Evolutionary conservation across 169 alveolate species (phyloP).

Genomic region (Eimeria zaria): DNA sequence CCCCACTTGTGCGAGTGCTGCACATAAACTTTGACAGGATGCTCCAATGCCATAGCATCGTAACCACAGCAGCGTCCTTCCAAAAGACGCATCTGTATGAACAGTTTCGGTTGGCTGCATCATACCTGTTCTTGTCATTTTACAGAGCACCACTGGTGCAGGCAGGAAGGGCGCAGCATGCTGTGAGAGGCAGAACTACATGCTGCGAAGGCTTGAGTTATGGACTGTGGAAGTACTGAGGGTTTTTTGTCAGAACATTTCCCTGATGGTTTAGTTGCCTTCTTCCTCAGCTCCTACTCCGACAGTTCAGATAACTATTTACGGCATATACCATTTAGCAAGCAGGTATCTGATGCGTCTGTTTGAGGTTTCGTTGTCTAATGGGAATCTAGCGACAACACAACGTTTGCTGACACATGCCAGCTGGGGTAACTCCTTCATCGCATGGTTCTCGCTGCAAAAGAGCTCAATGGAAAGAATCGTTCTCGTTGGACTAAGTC

Average conservation of each 20-base stretch:
- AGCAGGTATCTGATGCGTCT: background rate
- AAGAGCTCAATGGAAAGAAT: background rate
- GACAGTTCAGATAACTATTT: background rate
- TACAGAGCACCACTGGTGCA: constrained; percentile 57
- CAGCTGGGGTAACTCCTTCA: background rate
- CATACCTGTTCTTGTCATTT: background rate
- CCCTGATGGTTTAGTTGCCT: background rate
- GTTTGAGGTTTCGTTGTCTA: background rate
- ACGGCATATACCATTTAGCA: background rate
- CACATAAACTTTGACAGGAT: background rate
- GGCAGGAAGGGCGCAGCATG: background rate
- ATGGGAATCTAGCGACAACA: background rate
- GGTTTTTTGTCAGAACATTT: background rate
- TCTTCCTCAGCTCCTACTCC: background rate
- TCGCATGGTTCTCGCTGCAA: background rate
- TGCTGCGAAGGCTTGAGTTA: constrained; percentile 2
- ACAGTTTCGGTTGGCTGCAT: background rate
- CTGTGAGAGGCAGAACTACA: constrained; percentile 7
- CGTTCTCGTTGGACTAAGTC: background rate
- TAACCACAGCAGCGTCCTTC: background rate
- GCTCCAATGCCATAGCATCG: background rate
- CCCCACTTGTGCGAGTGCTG: constrained; percentile 32
- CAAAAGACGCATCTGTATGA: background rate
- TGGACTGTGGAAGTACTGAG: background rate
- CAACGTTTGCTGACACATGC: background rate